These are phyloP conservation scores for Aureobasidium subglaciale DNA, from an alignment of 2,329 filamentous ascomycete species.

Conservation along the genomic window DNA sequence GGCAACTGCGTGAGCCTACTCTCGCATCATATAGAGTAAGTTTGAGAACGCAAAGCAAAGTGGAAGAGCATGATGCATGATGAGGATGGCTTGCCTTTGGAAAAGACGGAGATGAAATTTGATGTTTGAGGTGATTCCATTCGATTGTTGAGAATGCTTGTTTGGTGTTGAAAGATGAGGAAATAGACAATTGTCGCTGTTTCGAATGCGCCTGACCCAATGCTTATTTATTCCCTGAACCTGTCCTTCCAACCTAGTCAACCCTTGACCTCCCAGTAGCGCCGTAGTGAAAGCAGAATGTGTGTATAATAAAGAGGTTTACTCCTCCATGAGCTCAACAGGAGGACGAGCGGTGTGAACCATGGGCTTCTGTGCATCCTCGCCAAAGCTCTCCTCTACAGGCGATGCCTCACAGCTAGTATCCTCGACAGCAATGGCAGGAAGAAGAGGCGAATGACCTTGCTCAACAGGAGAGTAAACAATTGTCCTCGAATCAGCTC, in stretches of 20 bases:
- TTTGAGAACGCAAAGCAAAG: too few relatives aligned
- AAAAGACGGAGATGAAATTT: too few relatives aligned
- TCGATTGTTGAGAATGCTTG: background rate
- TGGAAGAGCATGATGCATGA: too few relatives aligned
- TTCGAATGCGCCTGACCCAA: background rate
- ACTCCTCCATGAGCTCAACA: slow-evolving; percentile 47
- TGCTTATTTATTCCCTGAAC: background rate
- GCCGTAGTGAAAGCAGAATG: background rate
- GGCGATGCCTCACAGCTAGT: slow-evolving; percentile 43
- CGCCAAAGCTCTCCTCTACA: slow-evolving; percentile 35
- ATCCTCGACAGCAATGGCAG: slow-evolving; percentile 58
- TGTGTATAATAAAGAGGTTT: background rate
- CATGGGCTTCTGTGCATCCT: slow-evolving; percentile 40
- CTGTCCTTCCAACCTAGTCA: background rate
- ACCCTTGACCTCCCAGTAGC: background rate
- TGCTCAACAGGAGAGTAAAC: slow-evolving; percentile 59
- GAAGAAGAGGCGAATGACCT: slow-evolving; percentile 51
- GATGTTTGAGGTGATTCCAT: too few relatives aligned
- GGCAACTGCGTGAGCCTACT: too few relatives aligned
- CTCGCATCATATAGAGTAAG: too few relatives aligned
- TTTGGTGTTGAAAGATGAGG: background rate
- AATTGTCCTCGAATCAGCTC: slow-evolving; percentile 50
- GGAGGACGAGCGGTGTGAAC: slow-evolving; percentile 49
- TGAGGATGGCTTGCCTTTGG: too few relatives aligned
- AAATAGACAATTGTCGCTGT: background rate